These are phyloP conservation scores for Suillus weaverae DNA, from an alignment of 768 basidiomycete genomes.

Conservation along the genomic window DNA sequence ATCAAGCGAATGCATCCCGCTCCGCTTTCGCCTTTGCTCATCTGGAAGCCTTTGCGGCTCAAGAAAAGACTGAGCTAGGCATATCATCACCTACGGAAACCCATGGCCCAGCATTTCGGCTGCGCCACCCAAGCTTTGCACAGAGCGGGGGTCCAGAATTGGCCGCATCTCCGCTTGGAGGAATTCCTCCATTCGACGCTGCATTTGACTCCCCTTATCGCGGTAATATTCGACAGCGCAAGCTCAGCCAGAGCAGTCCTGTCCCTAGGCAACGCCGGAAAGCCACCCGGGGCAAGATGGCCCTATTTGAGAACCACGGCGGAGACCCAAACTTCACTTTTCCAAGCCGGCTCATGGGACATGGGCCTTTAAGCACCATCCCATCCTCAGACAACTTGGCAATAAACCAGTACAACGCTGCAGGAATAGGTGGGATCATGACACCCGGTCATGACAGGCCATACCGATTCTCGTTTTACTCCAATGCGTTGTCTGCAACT, in stretches of 20 bases:
- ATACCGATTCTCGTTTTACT: constrained; percentile 98
- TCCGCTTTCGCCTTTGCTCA: constrained; percentile 68
- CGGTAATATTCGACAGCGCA: constrained; percentile 66
- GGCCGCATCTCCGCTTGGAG: constrained; percentile 5
- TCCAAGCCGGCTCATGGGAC: constrained; percentile 34
- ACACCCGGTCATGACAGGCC: constrained; percentile 77
- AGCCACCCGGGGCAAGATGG: constrained; percentile 79
- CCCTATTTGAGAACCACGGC: constrained; percentile 73
- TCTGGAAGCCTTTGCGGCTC: constrained; percentile 76
- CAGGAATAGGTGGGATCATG: constrained; percentile 34
- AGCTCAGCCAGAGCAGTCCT: constrained; percentile 81
- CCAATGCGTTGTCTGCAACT: constrained; percentile 86
- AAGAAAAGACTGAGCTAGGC: constrained; percentile 68
- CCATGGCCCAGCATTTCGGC: constrained; percentile 19
- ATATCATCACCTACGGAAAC: constrained; percentile 44
- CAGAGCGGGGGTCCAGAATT: constrained; percentile 12
- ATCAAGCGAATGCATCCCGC: constrained; percentile 59
- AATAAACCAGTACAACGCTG: constrained; percentile 11
- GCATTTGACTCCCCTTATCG: constrained; percentile 19
- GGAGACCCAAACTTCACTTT: constrained; percentile 52
- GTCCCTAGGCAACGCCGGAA: constrained; percentile 60
- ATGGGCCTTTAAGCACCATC: constrained; percentile 37
- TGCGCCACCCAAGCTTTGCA: constrained; percentile 17
- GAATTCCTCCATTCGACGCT: constrained; percentile 12
- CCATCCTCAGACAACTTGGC: constrained; percentile 44